Conservation (phyloP, 169 alveolate genomes). For the Cryptosporidium sp. region DNA sequence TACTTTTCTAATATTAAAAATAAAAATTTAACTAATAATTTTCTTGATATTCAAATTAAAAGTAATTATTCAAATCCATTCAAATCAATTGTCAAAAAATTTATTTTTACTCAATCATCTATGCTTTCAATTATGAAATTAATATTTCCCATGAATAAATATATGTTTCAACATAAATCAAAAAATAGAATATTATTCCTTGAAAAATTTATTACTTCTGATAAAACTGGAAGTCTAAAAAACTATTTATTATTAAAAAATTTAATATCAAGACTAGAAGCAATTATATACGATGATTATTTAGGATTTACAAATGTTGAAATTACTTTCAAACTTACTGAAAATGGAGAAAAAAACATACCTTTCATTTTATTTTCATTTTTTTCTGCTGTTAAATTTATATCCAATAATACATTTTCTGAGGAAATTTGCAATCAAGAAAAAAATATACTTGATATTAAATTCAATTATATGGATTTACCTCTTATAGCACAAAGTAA, state of each 20-base stretch:
- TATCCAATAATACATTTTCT: background rate
- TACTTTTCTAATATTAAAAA: conserved; percentile 43
- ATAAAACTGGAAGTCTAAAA: background rate
- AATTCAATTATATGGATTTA: background rate
- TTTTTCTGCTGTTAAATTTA: conserved; percentile 12
- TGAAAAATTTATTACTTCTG: conserved; percentile 4
- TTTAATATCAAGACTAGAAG: background rate
- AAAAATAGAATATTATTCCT: conserved; percentile 3
- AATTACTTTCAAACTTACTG: background rate
- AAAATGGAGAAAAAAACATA: conserved; percentile 4
- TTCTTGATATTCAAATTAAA: background rate
- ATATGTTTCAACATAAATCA: conserved; percentile 1
- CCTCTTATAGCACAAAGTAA: background rate
- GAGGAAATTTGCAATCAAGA: conserved; percentile 1
- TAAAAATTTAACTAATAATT: background rate
- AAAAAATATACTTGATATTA: background rate
- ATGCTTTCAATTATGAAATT: background rate
- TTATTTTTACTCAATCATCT: background rate
- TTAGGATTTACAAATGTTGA: conserved; percentile 27
- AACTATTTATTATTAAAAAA: background rate
- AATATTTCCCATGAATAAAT: conserved; percentile 28
- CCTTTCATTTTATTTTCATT: background rate
- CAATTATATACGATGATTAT: background rate
- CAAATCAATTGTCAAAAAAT: background rate
- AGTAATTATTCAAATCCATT: conserved; percentile 8